These are phyloP conservation scores for Lactifluus echinatus DNA, from an alignment of 768 basidiomycete species.

Conservation along the genomic window DNA sequence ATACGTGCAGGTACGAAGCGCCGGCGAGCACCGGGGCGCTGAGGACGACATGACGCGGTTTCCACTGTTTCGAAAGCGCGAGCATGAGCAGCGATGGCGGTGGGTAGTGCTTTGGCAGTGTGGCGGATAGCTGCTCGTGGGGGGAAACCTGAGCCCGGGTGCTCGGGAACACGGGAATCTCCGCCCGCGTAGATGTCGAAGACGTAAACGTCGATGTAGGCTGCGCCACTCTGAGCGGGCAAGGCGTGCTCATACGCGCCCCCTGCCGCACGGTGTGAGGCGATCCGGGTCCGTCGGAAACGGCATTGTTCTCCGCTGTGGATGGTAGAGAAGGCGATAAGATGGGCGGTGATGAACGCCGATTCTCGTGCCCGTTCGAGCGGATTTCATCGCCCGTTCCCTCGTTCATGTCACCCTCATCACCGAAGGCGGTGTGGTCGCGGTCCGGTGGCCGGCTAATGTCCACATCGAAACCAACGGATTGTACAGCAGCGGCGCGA, in stretches of 20 bases:
- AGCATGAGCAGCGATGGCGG: slow-evolving; percentile 60
- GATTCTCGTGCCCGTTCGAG: neutral
- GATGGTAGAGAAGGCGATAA: neutral
- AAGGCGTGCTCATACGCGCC: neutral
- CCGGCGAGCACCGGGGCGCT: slow-evolving; percentile 30
- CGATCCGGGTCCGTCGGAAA: slow-evolving; percentile 1
- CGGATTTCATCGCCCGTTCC: neutral
- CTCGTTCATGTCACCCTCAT: slow-evolving; percentile 31
- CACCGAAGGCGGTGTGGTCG: slow-evolving; percentile 31
- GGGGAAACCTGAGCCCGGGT: slow-evolving; percentile 41
- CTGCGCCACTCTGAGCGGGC: neutral
- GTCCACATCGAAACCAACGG: slow-evolving; percentile 57
- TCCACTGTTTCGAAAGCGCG: slow-evolving; percentile 69
- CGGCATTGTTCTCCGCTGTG: neutral
- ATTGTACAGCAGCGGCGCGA: slow-evolving; percentile 65
- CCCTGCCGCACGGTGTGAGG: slow-evolving; percentile 6
- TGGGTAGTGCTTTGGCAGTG: slow-evolving; percentile 60
- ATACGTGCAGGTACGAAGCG: slow-evolving; percentile 59
- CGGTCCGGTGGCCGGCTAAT: slow-evolving; percentile 32
- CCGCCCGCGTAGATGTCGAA: slow-evolving; percentile 4
- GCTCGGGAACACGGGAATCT: slow-evolving; percentile 55
- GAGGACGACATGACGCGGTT: slow-evolving; percentile 51
- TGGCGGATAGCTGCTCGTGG: slow-evolving; percentile 44
- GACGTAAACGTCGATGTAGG: slow-evolving; percentile 8
- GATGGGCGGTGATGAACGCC: neutral